These are phyloP conservation scores for Aspergillus thermomutatus DNA, from an alignment of 2,329 filamentous ascomycete species.

Conservation along the genomic window DNA sequence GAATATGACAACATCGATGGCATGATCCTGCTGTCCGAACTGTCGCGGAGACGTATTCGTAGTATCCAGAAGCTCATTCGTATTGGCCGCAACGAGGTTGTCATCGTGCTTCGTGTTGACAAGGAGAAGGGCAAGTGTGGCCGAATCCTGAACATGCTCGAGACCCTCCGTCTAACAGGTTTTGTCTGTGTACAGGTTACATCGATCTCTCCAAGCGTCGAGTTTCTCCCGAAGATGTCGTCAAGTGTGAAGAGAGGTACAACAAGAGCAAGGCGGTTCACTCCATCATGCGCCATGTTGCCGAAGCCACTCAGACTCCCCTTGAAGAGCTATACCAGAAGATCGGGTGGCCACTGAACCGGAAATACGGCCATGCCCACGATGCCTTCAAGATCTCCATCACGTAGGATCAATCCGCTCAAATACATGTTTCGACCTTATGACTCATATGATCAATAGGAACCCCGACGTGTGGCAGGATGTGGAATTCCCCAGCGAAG, in stretches of 20 bases:
- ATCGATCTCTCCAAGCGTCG: conserved; percentile 98
- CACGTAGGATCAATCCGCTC: conserved; percentile 60
- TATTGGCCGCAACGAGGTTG: conserved; percentile 96
- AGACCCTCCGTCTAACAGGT: conserved; percentile 13
- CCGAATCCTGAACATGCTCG: not conserved
- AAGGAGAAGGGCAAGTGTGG: conserved; percentile 81
- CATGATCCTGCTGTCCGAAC: conserved; percentile 98
- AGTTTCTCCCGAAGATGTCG: conserved; percentile 94
- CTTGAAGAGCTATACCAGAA: conserved; percentile 91
- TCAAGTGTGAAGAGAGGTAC: conserved; percentile 98
- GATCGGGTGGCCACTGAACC: conserved; percentile 96
- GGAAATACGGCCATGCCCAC: conserved; percentile 93
- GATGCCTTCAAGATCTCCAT: conserved; percentile 99
- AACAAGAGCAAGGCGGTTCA: conserved; percentile 99
- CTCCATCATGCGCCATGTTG: conserved; percentile 97
- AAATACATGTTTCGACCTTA: not conserved
- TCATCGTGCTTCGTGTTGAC: conserved; percentile 96
- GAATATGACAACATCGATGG: conserved; percentile 99
- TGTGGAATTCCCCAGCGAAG: conserved; percentile 79
- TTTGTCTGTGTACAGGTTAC: conserved; percentile 58
- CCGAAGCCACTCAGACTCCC: conserved; percentile 92
- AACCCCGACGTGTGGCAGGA: conserved; percentile 97
- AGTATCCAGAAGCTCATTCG: conserved; percentile 99
- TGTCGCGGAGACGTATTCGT: conserved; percentile 96
- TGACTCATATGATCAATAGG: conserved; percentile 42